Percentiles rank a stretch among this genome's conserved stretches.
These are phyloP conservation scores for Tilletiaria anomala DNA, from an alignment of 1,284 basidiomycete species.

Conservation along the genomic window DNA sequence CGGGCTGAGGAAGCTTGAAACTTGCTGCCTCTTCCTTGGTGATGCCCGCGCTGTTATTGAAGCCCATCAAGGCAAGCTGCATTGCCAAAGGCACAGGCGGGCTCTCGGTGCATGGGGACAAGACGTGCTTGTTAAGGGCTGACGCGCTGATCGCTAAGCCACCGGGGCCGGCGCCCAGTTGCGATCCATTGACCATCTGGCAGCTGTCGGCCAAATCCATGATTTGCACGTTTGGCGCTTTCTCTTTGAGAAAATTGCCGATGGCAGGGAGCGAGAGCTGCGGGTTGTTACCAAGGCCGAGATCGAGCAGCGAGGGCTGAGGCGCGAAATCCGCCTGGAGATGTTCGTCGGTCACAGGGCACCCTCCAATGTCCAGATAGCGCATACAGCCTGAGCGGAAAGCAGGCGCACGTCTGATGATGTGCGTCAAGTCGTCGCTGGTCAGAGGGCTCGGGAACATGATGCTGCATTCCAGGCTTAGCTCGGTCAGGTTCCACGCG, in stretches of 20 bases:
- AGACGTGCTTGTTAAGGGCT: too few relatives aligned
- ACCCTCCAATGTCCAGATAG: slow-evolving; percentile 79
- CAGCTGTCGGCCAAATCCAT: slow-evolving; percentile 64
- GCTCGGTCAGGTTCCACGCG: slow-evolving; percentile 51
- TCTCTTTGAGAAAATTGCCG: slow-evolving; percentile 54
- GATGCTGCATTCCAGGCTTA: slow-evolving; percentile 76
- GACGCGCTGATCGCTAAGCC: too few relatives aligned
- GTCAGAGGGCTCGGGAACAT: slow-evolving; percentile 70
- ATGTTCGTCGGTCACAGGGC: slow-evolving; percentile 51
- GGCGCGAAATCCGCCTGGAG: slow-evolving; percentile 45
- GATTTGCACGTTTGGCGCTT: slow-evolving; percentile 67
- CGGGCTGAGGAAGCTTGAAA: slow-evolving; percentile 16
- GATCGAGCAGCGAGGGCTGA: slow-evolving; percentile 57
- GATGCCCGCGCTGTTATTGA: too few relatives aligned
- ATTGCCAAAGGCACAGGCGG: too few relatives aligned
- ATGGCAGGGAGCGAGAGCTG: slow-evolving; percentile 55
- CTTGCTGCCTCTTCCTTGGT: too few relatives aligned
- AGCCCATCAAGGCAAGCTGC: too few relatives aligned
- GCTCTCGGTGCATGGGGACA: too few relatives aligned
- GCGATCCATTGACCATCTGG: too few relatives aligned
- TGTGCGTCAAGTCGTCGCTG: slow-evolving; percentile 53
- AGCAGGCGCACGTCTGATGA: slow-evolving; percentile 64
- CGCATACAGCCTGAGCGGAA: slow-evolving; percentile 61
- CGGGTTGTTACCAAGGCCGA: slow-evolving; percentile 61
- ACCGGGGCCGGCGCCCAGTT: too few relatives aligned